These are phyloP conservation scores for Mycena epipterygia DNA, from an alignment of 768 basidiomycete species.

Conservation along the genomic window DNA sequence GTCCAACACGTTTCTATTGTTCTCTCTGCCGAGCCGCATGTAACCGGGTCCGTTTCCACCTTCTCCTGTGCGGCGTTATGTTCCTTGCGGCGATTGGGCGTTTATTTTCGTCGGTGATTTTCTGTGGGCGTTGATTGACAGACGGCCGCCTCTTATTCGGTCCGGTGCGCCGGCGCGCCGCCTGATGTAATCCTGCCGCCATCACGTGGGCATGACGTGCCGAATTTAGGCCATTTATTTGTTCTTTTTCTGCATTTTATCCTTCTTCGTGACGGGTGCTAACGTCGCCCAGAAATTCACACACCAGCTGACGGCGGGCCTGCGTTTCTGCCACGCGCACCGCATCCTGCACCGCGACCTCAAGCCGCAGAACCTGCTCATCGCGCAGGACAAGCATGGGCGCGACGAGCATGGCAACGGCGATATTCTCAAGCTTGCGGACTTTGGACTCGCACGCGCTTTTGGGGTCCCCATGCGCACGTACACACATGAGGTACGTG, in stretches of 20 bases:
- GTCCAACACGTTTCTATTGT: conserved; percentile 3
- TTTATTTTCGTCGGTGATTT: background rate
- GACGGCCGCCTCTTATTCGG: background rate
- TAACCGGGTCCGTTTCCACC: too few relatives aligned
- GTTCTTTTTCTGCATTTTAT: background rate
- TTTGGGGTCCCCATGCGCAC: conserved; percentile 99
- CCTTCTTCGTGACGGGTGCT: background rate
- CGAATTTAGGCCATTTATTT: background rate
- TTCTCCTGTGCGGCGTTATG: too few relatives aligned
- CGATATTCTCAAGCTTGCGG: conserved; percentile 94
- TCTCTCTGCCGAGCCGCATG: too few relatives aligned
- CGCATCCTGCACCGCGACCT: conserved; percentile 97
- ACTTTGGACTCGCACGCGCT: conserved; percentile 95
- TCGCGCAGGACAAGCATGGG: conserved; percentile 61
- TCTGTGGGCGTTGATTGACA: background rate
- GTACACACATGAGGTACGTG: conserved; percentile 94
- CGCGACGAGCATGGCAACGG: conserved; percentile 61
- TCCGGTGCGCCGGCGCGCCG: background rate
- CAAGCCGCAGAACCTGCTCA: conserved; percentile 96
- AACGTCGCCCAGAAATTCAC: conserved; percentile 86
- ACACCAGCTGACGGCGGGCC: conserved; percentile 90
- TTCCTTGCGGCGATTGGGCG: background rate
- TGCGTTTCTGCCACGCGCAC: conserved; percentile 95
- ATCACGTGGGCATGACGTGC: background rate
- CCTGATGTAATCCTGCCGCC: background rate